Conservation (phyloP, 768 basidiomycete species). For the Russula virescens region DNA sequence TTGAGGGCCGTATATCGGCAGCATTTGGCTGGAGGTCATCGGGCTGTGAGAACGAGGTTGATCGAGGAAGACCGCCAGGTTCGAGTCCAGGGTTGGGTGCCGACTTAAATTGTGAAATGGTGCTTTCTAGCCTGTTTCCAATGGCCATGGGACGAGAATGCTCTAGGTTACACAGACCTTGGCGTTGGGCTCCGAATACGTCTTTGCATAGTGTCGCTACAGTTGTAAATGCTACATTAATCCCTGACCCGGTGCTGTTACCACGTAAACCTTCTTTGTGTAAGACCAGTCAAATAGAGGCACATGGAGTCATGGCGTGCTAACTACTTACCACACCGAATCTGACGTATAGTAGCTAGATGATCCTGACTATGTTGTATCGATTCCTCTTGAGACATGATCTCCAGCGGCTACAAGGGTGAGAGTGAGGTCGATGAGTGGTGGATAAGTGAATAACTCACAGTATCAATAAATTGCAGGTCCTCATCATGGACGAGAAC, state of each 20-base stretch:
- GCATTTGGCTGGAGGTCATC: too few relatives aligned
- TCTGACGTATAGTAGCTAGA: not conserved
- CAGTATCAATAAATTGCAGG: not conserved
- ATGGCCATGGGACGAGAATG: too few relatives aligned
- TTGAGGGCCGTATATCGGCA: too few relatives aligned
- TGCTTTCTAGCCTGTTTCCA: too few relatives aligned
- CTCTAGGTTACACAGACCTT: too few relatives aligned
- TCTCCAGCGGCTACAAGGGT: not conserved
- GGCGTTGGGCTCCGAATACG: too few relatives aligned
- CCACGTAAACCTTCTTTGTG: not conserved
- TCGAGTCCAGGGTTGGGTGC: too few relatives aligned
- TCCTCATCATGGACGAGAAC: not conserved
- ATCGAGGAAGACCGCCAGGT: too few relatives aligned
- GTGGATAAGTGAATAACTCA: not conserved
- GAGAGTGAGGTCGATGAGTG: not conserved
- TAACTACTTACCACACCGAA: not conserved
- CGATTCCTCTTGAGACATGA: not conserved
- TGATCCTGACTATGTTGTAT: too few relatives aligned
- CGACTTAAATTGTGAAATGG: too few relatives aligned
- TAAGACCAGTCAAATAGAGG: not conserved
- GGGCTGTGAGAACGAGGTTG: too few relatives aligned
- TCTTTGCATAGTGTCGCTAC: not conserved
- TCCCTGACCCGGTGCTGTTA: not conserved
- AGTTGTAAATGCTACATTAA: not conserved
- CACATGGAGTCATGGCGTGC: not conserved